Percentiles rank a stretch among this genome's conserved stretches.
phyloP scores from a whole-genome alignment of 2,329 filamentous ascomycete genomes.

The Cadophora sp. region DNA sequence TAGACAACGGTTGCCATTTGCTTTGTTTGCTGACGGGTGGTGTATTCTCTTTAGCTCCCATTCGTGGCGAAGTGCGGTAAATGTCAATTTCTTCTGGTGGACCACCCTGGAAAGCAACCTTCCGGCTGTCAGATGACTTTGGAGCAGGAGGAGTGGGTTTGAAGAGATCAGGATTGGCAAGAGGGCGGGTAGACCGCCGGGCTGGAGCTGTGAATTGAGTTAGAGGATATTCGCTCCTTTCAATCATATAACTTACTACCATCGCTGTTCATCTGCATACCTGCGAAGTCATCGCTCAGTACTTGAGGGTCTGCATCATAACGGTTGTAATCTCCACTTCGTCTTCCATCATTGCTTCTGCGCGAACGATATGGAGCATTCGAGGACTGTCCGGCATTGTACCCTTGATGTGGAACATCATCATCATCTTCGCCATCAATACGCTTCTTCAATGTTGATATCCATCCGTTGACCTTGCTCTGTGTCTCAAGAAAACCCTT shows the following conservation, averaged over 20 bases:
- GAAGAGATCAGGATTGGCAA: slow-evolving; percentile 82
- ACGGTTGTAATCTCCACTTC: slow-evolving; percentile 86
- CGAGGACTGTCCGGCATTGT: slow-evolving; percentile 46
- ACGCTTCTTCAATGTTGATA: slow-evolving; percentile 89
- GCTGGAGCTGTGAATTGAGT: slow-evolving; percentile 54
- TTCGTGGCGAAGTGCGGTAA: slow-evolving; percentile 70
- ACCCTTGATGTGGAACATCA: slow-evolving; percentile 44
- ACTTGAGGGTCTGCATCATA: slow-evolving; percentile 96
- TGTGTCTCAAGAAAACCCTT: slow-evolving; percentile 97
- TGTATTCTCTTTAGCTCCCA: slow-evolving; percentile 58
- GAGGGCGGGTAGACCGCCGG: slow-evolving; percentile 65
- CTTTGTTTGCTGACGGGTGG: slow-evolving; percentile 71
- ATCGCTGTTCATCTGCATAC: slow-evolving; percentile 68
- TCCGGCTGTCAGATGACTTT: slow-evolving; percentile 53
- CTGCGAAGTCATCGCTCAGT: slow-evolving; percentile 86
- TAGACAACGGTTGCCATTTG: slow-evolving; percentile 96
- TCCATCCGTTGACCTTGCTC: slow-evolving; percentile 90
- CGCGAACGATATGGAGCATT: slow-evolving; percentile 50
- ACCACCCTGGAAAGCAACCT: slow-evolving; percentile 63
- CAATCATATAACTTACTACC: slow-evolving; percentile 58
- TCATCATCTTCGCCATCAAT: slow-evolving; percentile 88
- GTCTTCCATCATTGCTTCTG: slow-evolving; percentile 68
- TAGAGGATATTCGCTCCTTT: slow-evolving; percentile 7
- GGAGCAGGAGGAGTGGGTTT: slow-evolving; percentile 62
- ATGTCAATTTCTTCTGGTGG: slow-evolving; percentile 78